These are phyloP conservation scores for Mollisiaceae sp. DNA, from an alignment of 2,329 filamentous ascomycete genomes.

Conservation along the genomic window DNA sequence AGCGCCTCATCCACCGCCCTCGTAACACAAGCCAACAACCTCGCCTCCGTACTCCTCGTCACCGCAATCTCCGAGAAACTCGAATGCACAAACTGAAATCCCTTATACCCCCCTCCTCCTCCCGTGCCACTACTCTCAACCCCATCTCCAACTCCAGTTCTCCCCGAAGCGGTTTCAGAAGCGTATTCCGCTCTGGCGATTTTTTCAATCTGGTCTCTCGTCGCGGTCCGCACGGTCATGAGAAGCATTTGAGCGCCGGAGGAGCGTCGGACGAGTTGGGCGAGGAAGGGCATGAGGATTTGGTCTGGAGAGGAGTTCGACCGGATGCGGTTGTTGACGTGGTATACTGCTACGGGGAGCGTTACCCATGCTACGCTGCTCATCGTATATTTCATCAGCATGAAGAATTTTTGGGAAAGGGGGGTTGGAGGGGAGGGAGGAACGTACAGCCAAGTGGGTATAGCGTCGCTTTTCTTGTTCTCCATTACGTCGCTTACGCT, in stretches of 20 bases:
- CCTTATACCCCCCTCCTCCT: background rate
- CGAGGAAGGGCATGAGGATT: slow-evolving; percentile 22
- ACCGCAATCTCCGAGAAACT: slow-evolving; percentile 10
- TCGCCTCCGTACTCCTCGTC: slow-evolving; percentile 17
- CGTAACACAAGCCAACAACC: slow-evolving; percentile 20
- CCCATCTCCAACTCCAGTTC: background rate
- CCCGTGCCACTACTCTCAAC: background rate
- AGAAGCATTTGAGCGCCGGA: slow-evolving; percentile 22
- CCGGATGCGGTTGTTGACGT: slow-evolving; percentile 20
- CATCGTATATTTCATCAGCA: background rate
- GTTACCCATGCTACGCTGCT: slow-evolving; percentile 22
- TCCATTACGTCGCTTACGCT: slow-evolving; percentile 20
- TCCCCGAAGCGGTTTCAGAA: background rate
- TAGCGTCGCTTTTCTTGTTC: slow-evolving; percentile 24
- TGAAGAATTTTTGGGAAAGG: background rate
- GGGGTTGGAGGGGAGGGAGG: background rate
- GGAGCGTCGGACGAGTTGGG: slow-evolving; percentile 17
- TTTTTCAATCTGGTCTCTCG: slow-evolving; percentile 18
- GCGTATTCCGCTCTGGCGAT: slow-evolving; percentile 3
- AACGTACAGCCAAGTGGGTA: slow-evolving; percentile 20
- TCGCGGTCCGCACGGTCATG: slow-evolving; percentile 19
- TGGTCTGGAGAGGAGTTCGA: slow-evolving; percentile 16
- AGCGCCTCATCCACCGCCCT: slow-evolving; percentile 20
- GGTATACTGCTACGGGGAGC: slow-evolving; percentile 22
- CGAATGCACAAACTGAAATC: slow-evolving; percentile 18